Base-by-base conservation (phyloP, 768 basidiomycete species). In the Suillus lakei region DNA sequence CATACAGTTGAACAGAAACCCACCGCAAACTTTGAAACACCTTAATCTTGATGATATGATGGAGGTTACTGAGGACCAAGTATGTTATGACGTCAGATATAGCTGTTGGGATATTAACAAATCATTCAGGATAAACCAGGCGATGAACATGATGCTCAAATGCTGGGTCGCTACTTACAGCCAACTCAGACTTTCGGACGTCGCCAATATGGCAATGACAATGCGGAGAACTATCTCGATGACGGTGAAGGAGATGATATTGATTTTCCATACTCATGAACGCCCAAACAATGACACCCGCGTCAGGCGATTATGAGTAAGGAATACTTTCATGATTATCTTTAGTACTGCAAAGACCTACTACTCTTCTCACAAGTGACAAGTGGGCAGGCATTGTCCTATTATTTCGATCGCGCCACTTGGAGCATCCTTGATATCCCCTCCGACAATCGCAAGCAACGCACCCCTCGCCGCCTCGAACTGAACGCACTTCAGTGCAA, bases 151-250 rank as follows among this genome's bases (percentile, higher is more conserved):
- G n/a, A n/a, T 80, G 81, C 5, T 92, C 90, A 32, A 87, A 91
- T 18, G 83, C 76, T 30, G 91, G 86, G n/a, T 91, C 91, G 10
- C 88, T 18, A 21, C 43, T 44, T 21, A 21, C 76, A 34, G 84
- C 77, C 9, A 86, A 88, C 46, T 88, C 86, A 34, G 92, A 95
- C 74, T 93, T 72, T 43, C 43, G 43, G 93, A 94, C 68, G 91
- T 91, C 23, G 13, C 38, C 38, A 4, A 94, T n/a, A n/a, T n/a
- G n/a, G n/a, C 76, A 93, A 95, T 68, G 93, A 95, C 68, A 95
- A 95, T 66, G 93, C 90, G 2, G 91, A 91, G 66, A 92, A 95
- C 73, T 94, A 95, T 82, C 94, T 95, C 73, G 93, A 95, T 75
- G 93, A 93, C 62, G 93, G 93, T 21, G 92, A 94, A 77, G 88